Evolutionary conservation across 2,329 filamentous ascomycete genomes (phyloP).

Genomic region (Metarhizium anisopliae): DNA sequence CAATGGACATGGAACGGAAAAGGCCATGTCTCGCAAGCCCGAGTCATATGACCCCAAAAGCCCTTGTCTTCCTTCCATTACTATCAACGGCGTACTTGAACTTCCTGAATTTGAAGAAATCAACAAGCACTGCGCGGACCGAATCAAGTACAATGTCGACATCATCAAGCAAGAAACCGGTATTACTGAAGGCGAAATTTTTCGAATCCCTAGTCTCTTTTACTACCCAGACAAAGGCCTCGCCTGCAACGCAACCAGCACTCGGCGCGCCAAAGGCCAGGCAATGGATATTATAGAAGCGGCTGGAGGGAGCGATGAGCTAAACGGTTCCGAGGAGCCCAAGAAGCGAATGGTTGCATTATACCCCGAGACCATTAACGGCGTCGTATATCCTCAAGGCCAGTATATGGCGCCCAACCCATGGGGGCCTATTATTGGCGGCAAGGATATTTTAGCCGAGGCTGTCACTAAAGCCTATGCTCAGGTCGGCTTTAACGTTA

Average conservation of each 20-base stretch:
- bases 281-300: not conserved
- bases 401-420: not conserved
- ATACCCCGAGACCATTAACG: slow-evolving; percentile 13
- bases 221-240: not conserved
- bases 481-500: slow-evolving; percentile 12
- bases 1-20: slow-evolving; percentile 9
- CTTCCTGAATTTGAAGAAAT: slow-evolving; percentile 3
- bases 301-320: not conserved
- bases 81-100: slow-evolving; percentile 11
- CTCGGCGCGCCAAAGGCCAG: not conserved
- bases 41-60: not conserved
- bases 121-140: slow-evolving; percentile 8
- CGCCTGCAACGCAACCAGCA: not conserved
- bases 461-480: slow-evolving; percentile 14
- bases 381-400: slow-evolving; percentile 7
- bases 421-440: slow-evolving; percentile 16
- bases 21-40: slow-evolving; percentile 11
- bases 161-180: slow-evolving; percentile 16
- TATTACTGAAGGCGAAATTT: slow-evolving; percentile 13
- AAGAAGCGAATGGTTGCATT: slow-evolving; percentile 2
- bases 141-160: slow-evolving; percentile 14
- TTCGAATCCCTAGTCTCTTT: not conserved
- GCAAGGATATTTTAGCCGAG: slow-evolving; percentile 15
- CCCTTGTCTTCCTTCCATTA: slow-evolving; percentile 7
- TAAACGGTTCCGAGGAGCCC: too few relatives aligned